These are phyloP conservation scores for Phytophthora idaei DNA, from an alignment of 352 stramenopile species.

Conservation along the genomic window DNA sequence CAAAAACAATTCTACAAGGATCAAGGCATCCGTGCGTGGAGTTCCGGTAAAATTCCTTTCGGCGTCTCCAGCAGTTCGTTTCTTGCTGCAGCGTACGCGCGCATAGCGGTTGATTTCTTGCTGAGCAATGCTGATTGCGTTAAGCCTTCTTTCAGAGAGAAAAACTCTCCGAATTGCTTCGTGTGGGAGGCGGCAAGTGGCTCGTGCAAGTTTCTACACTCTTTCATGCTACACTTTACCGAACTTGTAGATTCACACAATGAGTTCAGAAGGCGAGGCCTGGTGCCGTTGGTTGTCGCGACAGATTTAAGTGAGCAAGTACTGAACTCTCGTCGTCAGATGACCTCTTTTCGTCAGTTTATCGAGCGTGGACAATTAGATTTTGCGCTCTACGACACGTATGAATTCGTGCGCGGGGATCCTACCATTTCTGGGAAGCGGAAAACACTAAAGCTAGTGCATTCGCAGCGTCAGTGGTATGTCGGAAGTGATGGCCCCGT, in stretches of 20 bases:
- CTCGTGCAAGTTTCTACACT: slow-evolving; percentile 83
- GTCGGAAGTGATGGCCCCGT: slow-evolving; percentile 59
- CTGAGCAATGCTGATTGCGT: slow-evolving; percentile 23
- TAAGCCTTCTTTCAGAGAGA: slow-evolving; percentile 8
- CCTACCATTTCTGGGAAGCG: slow-evolving; percentile 4
- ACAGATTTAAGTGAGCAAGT: slow-evolving; percentile 80
- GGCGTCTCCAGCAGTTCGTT: slow-evolving; percentile 84
- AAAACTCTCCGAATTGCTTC: slow-evolving; percentile 60
- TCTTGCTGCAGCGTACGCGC: slow-evolving; percentile 69
- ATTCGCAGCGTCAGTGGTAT: slow-evolving; percentile 36
- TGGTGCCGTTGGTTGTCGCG: slow-evolving; percentile 67
- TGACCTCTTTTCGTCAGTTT: slow-evolving; percentile 66
- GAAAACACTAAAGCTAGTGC: slow-evolving; percentile 43
- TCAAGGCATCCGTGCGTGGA: slow-evolving; percentile 81
- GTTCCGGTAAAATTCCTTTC: slow-evolving; percentile 70
- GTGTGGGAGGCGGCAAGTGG: slow-evolving; percentile 86
- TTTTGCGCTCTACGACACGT: slow-evolving; percentile 76
- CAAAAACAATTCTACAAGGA: slow-evolving; percentile 84
- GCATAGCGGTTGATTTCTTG: slow-evolving; percentile 57
- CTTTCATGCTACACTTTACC: slow-evolving; percentile 75
- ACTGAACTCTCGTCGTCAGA: slow-evolving; percentile 57
- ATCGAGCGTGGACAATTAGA: slow-evolving; percentile 51
- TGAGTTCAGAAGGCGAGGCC: slow-evolving; percentile 29
- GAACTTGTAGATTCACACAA: slow-evolving; percentile 35
- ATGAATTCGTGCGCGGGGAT: slow-evolving; percentile 41